Percentiles rank a stretch among this genome's conserved stretches.
phyloP scores from a whole-genome alignment of 192 early-diverging fungal species.

The Podila horticola region DNA sequence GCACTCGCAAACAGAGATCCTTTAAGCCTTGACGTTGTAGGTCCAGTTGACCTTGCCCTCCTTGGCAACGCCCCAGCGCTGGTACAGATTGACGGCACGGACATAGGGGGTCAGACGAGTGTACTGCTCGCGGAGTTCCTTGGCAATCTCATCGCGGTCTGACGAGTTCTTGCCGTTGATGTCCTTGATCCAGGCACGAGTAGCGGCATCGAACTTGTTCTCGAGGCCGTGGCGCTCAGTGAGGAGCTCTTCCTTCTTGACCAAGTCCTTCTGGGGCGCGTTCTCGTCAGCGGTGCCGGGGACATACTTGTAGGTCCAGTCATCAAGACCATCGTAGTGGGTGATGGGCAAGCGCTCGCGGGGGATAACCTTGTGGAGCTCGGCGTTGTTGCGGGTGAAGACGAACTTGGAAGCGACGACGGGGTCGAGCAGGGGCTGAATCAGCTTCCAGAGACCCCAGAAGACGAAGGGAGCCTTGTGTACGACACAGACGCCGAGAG shows the following conservation, averaged over 20 bases:
- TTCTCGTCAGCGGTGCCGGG: conserved; percentile 36
- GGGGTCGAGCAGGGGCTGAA: conserved; percentile 88
- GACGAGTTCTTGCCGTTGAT: conserved; percentile 53
- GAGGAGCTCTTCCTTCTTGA: conserved; percentile 41
- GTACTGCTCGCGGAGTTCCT: conserved; percentile 57
- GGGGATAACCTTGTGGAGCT: conserved; percentile 74
- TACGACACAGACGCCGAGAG: conserved; percentile 81
- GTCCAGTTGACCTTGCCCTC: conserved; percentile 49
- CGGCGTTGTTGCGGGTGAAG: conserved; percentile 73
- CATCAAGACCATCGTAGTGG: conserved; percentile 68
- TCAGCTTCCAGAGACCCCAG: conserved; percentile 84
- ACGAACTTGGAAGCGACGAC: conserved; percentile 89
- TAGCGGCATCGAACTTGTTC: conserved; percentile 57
- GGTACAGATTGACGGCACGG: conserved; percentile 56
- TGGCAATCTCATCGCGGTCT: conserved; percentile 52
- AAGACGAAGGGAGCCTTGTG: conserved; percentile 94
- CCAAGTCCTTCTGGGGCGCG: conserved; percentile 54
- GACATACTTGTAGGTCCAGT: conserved; percentile 66
- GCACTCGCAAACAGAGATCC: neutral
- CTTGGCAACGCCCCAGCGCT: conserved; percentile 52
- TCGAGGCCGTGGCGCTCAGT: conserved; percentile 44
- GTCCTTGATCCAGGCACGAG: conserved; percentile 60
- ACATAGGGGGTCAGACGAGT: conserved; percentile 60
- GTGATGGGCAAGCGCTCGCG: conserved; percentile 68
- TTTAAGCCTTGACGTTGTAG: conserved; percentile 41